Evolutionary conservation across 2,329 filamentous ascomycete species (phyloP).

Genomic region (Diplodia sapinea): DNA sequence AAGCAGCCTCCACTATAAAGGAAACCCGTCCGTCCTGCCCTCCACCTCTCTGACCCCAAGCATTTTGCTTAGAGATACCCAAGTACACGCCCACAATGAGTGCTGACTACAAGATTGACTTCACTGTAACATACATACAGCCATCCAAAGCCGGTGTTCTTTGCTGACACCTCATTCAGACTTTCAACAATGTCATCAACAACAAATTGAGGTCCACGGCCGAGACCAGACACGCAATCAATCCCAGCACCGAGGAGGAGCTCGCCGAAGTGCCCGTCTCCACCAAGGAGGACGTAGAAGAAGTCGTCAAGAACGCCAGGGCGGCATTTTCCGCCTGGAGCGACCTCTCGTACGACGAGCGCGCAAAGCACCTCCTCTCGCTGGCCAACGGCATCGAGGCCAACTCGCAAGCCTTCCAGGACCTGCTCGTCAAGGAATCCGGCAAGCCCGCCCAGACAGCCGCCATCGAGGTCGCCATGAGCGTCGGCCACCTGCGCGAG

Average conservation of each 20-base stretch:
- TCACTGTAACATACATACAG: not conserved
- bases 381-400: conserved; percentile 37
- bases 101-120: conserved; percentile 22
- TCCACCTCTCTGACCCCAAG: not conserved
- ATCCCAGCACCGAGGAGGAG: conserved; percentile 56
- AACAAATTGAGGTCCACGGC: conserved; percentile 51
- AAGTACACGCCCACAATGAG: not conserved
- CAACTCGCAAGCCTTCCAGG: conserved; percentile 36
- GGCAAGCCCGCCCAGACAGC: conserved; percentile 37
- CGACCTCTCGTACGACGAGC: conserved; percentile 35
- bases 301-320: conserved; percentile 53
- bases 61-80: not conserved
- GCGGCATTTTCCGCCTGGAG: conserved; percentile 54
- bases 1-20: not conserved
- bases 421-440: conserved; percentile 37
- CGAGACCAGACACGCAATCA: conserved; percentile 54
- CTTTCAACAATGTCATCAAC: conserved; percentile 54
- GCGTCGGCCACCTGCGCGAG: conserved; percentile 42
- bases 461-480: conserved; percentile 34
- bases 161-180: not conserved
- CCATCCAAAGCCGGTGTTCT: not conserved
- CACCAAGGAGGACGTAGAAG: conserved; percentile 55
- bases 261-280: conserved; percentile 57
- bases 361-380: conserved; percentile 34
- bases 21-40: not conserved